Evolutionary conservation across 306 rosid genomes (phyloP).

Genomic region (Lotus japonicus): DNA sequence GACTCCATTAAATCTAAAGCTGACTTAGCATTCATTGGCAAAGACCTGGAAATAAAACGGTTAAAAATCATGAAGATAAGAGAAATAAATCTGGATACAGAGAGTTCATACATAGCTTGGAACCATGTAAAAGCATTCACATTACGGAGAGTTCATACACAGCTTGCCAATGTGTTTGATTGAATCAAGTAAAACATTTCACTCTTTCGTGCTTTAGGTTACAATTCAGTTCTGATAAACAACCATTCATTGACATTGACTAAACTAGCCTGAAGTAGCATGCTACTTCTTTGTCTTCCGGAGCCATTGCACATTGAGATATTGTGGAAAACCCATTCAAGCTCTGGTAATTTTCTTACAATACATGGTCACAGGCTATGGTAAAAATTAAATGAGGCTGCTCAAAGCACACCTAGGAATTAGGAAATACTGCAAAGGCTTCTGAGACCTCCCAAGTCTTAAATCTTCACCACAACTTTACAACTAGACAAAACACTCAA

Average conservation of each 20-base stretch:
- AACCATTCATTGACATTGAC: not conserved
- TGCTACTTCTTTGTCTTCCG: not conserved
- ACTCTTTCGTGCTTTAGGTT: not conserved
- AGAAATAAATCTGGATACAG: too few species aligned
- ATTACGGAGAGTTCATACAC: not conserved
- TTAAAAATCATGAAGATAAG: not conserved
- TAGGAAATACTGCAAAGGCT: not conserved
- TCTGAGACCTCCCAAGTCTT: not conserved
- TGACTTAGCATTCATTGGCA: conserved; percentile 60
- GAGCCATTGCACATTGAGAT: not conserved
- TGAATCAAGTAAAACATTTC: conserved; percentile 15
- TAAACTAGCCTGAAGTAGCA: not conserved
- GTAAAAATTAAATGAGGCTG: not conserved
- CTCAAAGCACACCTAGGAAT: not conserved
- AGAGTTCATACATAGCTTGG: not conserved
- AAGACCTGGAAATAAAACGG: conserved; percentile 26
- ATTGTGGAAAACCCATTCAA: not conserved
- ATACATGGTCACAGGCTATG: not conserved
- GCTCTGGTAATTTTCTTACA: not conserved
- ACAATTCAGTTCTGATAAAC: not conserved
- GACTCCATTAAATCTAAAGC: conserved; percentile 80
- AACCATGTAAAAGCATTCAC: not conserved
- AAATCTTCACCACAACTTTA: conserved; percentile 4
- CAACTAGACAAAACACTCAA: not conserved
- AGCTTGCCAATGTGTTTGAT: not conserved